These are phyloP conservation scores for Anisogramma anomala DNA, from an alignment of 2,329 filamentous ascomycete species.

Conservation along the genomic window DNA sequence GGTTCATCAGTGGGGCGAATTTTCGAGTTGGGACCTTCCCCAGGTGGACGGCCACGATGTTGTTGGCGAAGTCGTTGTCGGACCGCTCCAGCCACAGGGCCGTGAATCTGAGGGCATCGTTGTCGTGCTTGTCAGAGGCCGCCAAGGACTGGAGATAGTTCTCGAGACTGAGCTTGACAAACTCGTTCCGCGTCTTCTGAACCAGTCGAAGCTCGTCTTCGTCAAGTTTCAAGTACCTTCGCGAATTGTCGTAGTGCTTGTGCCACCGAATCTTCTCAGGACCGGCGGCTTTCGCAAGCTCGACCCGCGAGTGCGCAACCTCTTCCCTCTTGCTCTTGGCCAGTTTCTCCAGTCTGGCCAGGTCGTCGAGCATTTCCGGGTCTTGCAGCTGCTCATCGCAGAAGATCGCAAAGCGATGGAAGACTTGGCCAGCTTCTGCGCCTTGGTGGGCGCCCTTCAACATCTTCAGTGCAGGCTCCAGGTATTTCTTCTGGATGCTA, in stretches of 20 bases:
- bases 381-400: constrained; percentile 92
- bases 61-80: constrained; percentile 63
- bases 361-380: constrained; percentile 71
- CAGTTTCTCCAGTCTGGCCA: constrained; percentile 67
- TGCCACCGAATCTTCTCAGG: constrained; percentile 50
- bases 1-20: constrained; percentile 87
- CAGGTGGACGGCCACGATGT: constrained; percentile 60
- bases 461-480: constrained; percentile 73
- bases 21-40: constrained; percentile 74
- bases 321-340: constrained; percentile 73
- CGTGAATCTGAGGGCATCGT: constrained; percentile 82
- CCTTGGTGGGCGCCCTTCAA: constrained; percentile 57
- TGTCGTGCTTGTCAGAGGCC: constrained; percentile 80
- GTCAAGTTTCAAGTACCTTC: constrained; percentile 82
- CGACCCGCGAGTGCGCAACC: constrained; percentile 33
- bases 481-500: constrained; percentile 74
- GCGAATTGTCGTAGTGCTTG: constrained; percentile 58
- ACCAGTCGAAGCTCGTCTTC: constrained; percentile 74
- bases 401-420: constrained; percentile 88
- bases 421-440: constrained; percentile 72
- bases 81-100: constrained; percentile 88
- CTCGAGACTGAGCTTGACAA: constrained; percentile 78
- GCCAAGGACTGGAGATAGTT: constrained; percentile 81
- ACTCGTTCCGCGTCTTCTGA: constrained; percentile 63
- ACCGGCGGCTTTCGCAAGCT: too few relatives aligned